A percentile compares a stretch with the other conserved stretches of the same genome.
Conservation (phyloP, 768 basidiomycete genomes). For the Pleurotus giganteus region DNA sequence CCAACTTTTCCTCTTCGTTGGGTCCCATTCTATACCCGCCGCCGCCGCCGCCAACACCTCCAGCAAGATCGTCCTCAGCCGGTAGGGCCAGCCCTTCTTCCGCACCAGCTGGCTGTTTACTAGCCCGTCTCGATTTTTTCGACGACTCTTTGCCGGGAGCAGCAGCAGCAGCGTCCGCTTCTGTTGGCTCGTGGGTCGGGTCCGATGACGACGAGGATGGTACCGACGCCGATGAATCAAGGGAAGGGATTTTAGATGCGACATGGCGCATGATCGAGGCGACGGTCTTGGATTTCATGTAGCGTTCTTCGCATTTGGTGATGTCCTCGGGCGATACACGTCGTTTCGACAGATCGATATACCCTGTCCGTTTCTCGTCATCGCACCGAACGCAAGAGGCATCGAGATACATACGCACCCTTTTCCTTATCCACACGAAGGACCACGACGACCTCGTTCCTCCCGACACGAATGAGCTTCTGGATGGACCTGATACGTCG, state of each 20-base stretch:
- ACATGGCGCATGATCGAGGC: conserved; percentile 92
- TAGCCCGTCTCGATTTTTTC: conserved; percentile 45
- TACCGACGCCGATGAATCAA: conserved; percentile 32
- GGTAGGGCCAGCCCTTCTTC: conserved; percentile 40
- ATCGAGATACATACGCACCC: conserved; percentile 48
- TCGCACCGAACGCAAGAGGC: background rate
- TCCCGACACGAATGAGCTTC: conserved; percentile 94
- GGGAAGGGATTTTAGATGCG: conserved; percentile 71
- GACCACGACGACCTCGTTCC: conserved; percentile 98
- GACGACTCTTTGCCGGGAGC: conserved; percentile 33
- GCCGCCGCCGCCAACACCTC: no score
- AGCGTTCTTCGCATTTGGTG: conserved; percentile 97
- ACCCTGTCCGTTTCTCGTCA: conserved; percentile 51
- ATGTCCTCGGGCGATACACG: conserved; percentile 98
- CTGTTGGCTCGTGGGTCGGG: conserved; percentile 24
- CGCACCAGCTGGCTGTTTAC: conserved; percentile 46
- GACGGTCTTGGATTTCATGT: conserved; percentile 97
- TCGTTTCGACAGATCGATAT: conserved; percentile 98
- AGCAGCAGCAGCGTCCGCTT: background rate
- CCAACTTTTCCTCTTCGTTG: conserved; percentile 78
- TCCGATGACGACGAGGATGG: no score
- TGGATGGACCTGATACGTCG: conserved; percentile 96
- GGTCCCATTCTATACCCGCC: conserved; percentile 23
- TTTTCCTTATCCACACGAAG: conserved; percentile 99
- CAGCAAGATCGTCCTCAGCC: conserved; percentile 22